phyloP scores from a whole-genome alignment of 2,329 filamentous ascomycete genomes.

The Sporothrix pseudoabietina region DNA sequence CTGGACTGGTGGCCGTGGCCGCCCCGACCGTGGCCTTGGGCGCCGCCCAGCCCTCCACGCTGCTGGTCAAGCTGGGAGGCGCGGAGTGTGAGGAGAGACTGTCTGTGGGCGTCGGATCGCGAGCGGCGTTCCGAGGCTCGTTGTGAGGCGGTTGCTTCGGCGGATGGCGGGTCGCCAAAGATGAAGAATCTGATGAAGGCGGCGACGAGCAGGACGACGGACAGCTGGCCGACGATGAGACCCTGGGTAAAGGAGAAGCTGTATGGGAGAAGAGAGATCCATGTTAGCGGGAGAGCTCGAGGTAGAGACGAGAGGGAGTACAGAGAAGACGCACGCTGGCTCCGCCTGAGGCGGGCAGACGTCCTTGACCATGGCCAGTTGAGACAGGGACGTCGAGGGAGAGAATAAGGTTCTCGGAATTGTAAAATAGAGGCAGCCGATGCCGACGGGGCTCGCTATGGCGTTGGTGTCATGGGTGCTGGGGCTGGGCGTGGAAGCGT shows the following conservation, averaged over 20 bases:
- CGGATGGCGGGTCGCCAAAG: constrained; percentile 87
- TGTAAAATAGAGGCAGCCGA: constrained; percentile 2
- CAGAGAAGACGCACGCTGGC: constrained; percentile 48
- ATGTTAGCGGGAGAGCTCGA: constrained; percentile 13
- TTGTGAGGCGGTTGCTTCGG: constrained; percentile 75
- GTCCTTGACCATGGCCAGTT: constrained; percentile 46
- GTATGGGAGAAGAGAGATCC: constrained; percentile 19
- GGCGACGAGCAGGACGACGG: constrained; percentile 85
- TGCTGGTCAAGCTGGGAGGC: constrained; percentile 43
- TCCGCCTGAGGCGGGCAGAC: constrained; percentile 49
- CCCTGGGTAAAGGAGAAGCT: constrained; percentile 92
- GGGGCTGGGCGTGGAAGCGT: neutral
- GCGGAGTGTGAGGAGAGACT: constrained; percentile 67
- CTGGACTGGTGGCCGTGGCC: neutral
- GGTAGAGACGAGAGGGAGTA: neutral
- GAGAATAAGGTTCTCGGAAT: neutral
- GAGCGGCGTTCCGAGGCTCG: constrained; percentile 74
- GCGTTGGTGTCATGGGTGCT: constrained; percentile 26
- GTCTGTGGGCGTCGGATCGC: constrained; percentile 73
- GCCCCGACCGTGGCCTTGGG: constrained; percentile 22
- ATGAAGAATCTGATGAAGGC: constrained; percentile 99
- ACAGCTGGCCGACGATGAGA: constrained; percentile 88
- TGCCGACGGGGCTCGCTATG: constrained; percentile 26
- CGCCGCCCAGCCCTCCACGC: constrained; percentile 37
- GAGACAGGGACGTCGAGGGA: neutral